Evolutionary conservation across 768 basidiomycete genomes (phyloP).

Genomic region (Trametes meyenii): DNA sequence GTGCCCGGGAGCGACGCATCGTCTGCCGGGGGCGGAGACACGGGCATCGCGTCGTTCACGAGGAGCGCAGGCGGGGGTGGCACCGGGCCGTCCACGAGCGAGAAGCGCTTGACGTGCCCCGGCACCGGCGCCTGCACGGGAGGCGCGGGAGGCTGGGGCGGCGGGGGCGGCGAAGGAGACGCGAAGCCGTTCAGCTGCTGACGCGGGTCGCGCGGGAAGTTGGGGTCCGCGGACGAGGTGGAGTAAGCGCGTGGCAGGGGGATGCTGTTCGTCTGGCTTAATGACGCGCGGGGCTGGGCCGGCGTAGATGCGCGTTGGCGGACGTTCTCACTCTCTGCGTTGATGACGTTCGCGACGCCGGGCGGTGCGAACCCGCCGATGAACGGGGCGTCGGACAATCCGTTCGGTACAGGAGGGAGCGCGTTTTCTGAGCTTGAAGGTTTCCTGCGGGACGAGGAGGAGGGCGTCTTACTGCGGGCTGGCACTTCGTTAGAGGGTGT

Average conservation of each 20-base stretch:
- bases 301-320: conserved; percentile 28
- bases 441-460: conserved; percentile 27
- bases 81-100: conserved; percentile 73
- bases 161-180: background rate
- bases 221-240: conserved; percentile 16
- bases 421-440: conserved; percentile 23
- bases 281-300: conserved; percentile 18
- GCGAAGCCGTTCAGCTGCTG: conserved; percentile 20
- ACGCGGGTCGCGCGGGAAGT: conserved; percentile 17
- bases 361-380: conserved; percentile 53
- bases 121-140: conserved; percentile 41
- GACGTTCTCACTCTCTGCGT: conserved; percentile 14
- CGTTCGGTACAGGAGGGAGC: conserved; percentile 10
- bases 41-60: conserved; percentile 49
- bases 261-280: conserved; percentile 9
- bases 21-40: conserved; percentile 12
- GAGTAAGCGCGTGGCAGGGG: conserved; percentile 23
- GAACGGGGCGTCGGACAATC: conserved; percentile 42
- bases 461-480: conserved; percentile 43
- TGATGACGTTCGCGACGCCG: conserved; percentile 1
- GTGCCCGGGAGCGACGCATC: conserved; percentile 4
- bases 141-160: conserved; percentile 9
- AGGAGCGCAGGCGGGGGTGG: conserved; percentile 52
- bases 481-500: conserved; percentile 34
- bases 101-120: conserved; percentile 74